Evolutionary conservation across 352 stramenopile species (phyloP).

Genomic region (Pythium rhizo-oryzae): DNA sequence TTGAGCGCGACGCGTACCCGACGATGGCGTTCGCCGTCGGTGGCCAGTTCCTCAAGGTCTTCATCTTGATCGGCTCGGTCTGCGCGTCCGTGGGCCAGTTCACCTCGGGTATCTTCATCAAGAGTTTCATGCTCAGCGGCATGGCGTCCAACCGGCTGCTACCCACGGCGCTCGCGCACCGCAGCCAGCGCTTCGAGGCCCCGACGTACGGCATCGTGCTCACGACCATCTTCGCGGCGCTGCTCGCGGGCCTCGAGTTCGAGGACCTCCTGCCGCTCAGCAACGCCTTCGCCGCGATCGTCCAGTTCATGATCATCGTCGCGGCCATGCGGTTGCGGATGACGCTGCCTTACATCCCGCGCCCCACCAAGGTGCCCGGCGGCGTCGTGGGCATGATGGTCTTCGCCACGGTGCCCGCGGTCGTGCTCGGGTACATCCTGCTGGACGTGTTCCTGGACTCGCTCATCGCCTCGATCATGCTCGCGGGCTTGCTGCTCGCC

Average conservation of each 20-base stretch:
- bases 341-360: constrained; percentile 45
- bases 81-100: constrained; percentile 86
- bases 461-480: constrained; percentile 17
- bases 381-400: constrained; percentile 28
- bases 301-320: constrained; percentile 83
- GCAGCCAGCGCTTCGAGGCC: constrained; percentile 25
- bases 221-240: constrained; percentile 17
- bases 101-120: constrained; percentile 85
- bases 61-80: constrained; percentile 77
- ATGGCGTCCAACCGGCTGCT: constrained; percentile 76
- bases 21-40: constrained; percentile 76
- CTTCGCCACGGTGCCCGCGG: constrained; percentile 8
- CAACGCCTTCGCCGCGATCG: constrained; percentile 81
- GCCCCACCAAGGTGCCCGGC: constrained; percentile 41
- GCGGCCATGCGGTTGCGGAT: constrained; percentile 85
- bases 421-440: constrained; percentile 30
- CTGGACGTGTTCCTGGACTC: constrained; percentile 26
- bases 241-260: constrained; percentile 37
- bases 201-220: constrained; percentile 30
- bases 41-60: constrained; percentile 74
- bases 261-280: constrained; percentile 64
- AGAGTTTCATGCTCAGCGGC: constrained; percentile 78
- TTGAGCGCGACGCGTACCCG: constrained; percentile 89
- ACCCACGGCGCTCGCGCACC: constrained; percentile 70
- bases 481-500: constrained; percentile 14